phyloP scores from a whole-genome alignment of 1,139 yeast genomes.

The Lizanozyma gosingica region DNA sequence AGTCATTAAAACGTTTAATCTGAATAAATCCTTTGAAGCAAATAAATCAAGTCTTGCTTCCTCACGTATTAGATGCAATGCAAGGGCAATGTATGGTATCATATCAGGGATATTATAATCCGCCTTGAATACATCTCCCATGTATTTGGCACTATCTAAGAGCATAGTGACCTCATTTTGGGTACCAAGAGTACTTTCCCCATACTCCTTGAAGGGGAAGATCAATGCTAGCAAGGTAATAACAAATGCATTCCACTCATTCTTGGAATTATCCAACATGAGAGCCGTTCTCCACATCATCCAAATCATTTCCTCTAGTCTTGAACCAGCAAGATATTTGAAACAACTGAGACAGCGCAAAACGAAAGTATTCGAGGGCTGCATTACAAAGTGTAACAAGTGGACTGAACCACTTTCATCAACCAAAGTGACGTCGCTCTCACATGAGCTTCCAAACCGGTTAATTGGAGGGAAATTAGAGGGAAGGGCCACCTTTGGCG shows the following conservation, averaged over 20 bases:
- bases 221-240: constrained; percentile 41
- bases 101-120: constrained; percentile 33
- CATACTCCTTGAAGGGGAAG: constrained; percentile 29
- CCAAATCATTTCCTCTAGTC: constrained; percentile 49
- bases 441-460: constrained; percentile 20
- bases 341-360: constrained; percentile 39
- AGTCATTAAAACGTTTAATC: constrained; percentile 47
- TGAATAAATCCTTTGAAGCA: constrained; percentile 22
- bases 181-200: constrained; percentile 8
- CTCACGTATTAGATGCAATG: constrained; percentile 71
- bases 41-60: constrained; percentile 57
- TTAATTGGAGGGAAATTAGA: constrained; percentile 11
- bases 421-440: constrained; percentile 19
- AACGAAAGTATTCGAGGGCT: constrained; percentile 40
- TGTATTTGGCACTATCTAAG: constrained; percentile 9
- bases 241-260: constrained; percentile 60
- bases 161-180: constrained; percentile 28
- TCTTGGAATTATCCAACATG: constrained; percentile 27
- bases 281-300: constrained; percentile 57
- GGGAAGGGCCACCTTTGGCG: constrained; percentile 30
- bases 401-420: constrained; percentile 17
- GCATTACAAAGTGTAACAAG: constrained; percentile 28
- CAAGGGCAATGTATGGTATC: constrained; percentile 55
- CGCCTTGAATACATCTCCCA: constrained; percentile 2
- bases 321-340: constrained; percentile 48